Conservation (phyloP, 306 rosid genomes). For the Hippophae rhamnoides region DNA sequence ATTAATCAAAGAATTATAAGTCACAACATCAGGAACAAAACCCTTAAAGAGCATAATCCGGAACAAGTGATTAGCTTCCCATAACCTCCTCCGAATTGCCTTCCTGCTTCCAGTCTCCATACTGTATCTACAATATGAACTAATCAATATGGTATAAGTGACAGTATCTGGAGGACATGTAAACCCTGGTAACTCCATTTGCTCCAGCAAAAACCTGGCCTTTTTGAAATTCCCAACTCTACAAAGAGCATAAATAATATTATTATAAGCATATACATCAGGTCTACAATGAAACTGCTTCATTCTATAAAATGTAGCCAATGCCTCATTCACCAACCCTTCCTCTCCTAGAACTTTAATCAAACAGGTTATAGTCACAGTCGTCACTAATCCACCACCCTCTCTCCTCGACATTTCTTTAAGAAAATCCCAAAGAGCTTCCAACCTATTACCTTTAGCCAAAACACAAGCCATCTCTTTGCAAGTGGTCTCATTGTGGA, state of each 20-base stretch:
- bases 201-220: conserved; percentile 62
- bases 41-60: conserved; percentile 74
- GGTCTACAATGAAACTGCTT: conserved; percentile 59
- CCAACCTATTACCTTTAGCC: conserved; percentile 39
- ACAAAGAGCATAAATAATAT: conserved; percentile 53
- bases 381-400: conserved; percentile 35
- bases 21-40: conserved; percentile 72
- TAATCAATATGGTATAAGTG: conserved; percentile 64
- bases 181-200: conserved; percentile 87
- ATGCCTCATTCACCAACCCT: conserved; percentile 62
- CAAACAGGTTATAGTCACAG: conserved; percentile 67
- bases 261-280: conserved; percentile 60
- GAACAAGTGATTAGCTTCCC: conserved; percentile 76
- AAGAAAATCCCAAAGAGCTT: conserved; percentile 56
- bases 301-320: conserved; percentile 60
- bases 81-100: conserved; percentile 66
- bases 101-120: conserved; percentile 63
- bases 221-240: conserved; percentile 57
- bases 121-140: conserved; percentile 59
- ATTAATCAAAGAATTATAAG: conserved; percentile 73
- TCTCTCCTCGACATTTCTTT: conserved; percentile 38
- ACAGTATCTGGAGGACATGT: conserved; percentile 61
- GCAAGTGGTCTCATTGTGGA: conserved; percentile 54
- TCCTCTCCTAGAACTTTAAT: conserved; percentile 75
- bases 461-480: conserved; percentile 67